A percentile compares a stretch with the other conserved stretches of the same genome.
Conservation (phyloP, 2,329 filamentous ascomycete species). For the Pseudogymnoascus pannorum region DNA sequence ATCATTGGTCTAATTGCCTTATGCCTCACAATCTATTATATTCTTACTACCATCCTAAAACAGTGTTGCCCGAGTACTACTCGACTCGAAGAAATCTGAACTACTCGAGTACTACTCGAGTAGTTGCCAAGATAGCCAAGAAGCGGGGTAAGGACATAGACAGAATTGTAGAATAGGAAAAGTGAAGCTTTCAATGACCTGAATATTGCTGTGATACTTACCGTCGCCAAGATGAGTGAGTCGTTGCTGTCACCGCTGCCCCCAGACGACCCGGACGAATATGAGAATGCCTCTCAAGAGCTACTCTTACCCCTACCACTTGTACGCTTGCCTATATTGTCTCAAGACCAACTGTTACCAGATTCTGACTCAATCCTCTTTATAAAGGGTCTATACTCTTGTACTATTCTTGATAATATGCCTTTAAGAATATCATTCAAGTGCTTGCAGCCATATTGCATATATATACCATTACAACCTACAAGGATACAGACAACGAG, state of each 20-base stretch:
- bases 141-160: no score
- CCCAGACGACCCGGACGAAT: not conserved
- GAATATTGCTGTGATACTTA: not conserved
- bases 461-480: not conserved
- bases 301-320: not conserved
- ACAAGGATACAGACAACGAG: not conserved
- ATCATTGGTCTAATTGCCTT: no score
- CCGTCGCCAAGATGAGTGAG: not conserved
- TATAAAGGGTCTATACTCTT: not conserved
- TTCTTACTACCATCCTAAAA: no score
- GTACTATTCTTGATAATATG: not conserved
- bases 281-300: not conserved
- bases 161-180: no score
- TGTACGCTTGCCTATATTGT: not conserved
- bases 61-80: no score
- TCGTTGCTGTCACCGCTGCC: not conserved
- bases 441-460: not conserved
- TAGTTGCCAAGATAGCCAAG: no score
- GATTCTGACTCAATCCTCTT: not conserved
- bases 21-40: no score
- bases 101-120: no score
- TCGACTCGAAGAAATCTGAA: no score
- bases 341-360: not conserved
- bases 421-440: not conserved
- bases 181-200: no score